phyloP scores from a whole-genome alignment of 1,284 basidiomycete species.

The Gomphus sp. region DNA sequence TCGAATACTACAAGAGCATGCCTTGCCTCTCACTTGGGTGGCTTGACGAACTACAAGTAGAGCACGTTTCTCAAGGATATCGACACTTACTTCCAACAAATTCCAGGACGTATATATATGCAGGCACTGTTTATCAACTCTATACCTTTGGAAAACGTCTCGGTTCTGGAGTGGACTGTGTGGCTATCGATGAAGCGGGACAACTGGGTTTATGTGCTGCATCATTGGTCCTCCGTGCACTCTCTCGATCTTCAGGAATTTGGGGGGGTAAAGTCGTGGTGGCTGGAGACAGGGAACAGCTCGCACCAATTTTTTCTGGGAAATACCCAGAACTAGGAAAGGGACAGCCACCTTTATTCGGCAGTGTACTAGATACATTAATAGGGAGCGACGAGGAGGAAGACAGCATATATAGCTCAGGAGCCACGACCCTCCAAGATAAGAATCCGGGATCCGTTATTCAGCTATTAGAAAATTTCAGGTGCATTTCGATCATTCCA shows the following conservation, averaged over 20 bases:
- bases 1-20: constrained; percentile 28
- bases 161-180: constrained; percentile 29
- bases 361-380: constrained; percentile 37
- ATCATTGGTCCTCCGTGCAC: constrained; percentile 33
- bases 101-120: constrained; percentile 23
- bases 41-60: constrained; percentile 29
- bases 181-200: constrained; percentile 40
- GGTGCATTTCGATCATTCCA: constrained; percentile 18
- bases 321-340: constrained; percentile 28
- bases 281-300: constrained; percentile 41
- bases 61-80: constrained; percentile 30
- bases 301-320: constrained; percentile 37
- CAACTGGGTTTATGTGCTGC: constrained; percentile 36
- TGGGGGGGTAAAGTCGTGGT: constrained; percentile 30
- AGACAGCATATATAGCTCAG: not conserved
- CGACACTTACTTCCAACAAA: constrained; percentile 26
- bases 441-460: constrained; percentile 24
- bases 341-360: constrained; percentile 30
- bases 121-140: constrained; percentile 41
- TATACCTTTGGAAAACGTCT: constrained; percentile 35
- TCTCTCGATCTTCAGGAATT: constrained; percentile 17
- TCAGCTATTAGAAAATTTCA: constrained; percentile 40
- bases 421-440: not conserved
- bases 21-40: constrained; percentile 27
- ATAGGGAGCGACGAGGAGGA: constrained; percentile 19